These are phyloP conservation scores for Solanum dulcamara DNA, from an alignment of 257 asterid genomes.

Conservation along the genomic window DNA sequence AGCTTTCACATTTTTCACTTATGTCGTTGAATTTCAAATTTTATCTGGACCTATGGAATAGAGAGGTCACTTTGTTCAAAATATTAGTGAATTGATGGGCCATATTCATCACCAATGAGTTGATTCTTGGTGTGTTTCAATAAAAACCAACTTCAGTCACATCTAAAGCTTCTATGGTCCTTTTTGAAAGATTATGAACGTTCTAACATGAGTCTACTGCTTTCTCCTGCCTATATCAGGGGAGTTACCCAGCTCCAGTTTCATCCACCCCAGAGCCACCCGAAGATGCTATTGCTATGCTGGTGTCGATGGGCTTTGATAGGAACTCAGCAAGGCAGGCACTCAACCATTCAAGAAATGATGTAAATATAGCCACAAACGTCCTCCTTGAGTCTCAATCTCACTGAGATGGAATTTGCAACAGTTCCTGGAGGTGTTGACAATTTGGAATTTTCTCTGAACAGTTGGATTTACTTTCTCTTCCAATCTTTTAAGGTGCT, in stretches of 20 bases:
- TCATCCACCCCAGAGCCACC: conserved; percentile 47
- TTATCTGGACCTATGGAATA: background rate
- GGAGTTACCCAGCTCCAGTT: conserved; percentile 36
- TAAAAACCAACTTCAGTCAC: background rate
- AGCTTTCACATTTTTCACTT: background rate
- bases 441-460: background rate
- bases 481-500: background rate
- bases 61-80: background rate
- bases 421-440: background rate
- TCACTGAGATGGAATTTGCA: conserved; percentile 14
- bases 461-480: background rate
- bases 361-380: conserved; percentile 79
- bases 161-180: background rate
- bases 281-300: conserved; percentile 65
- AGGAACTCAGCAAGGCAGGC: conserved; percentile 91
- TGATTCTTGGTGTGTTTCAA: background rate
- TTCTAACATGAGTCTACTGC: background rate
- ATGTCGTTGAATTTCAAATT: background rate
- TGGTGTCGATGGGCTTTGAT: conserved; percentile 92
- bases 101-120: background rate
- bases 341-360: conserved; percentile 73
- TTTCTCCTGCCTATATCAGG: conserved; percentile 27
- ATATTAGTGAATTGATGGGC: background rate
- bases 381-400: conserved; percentile 79
- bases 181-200: background rate